These are phyloP conservation scores for Catharanthus roseus DNA, from an alignment of 257 asterid genomes.

Conservation along the genomic window DNA sequence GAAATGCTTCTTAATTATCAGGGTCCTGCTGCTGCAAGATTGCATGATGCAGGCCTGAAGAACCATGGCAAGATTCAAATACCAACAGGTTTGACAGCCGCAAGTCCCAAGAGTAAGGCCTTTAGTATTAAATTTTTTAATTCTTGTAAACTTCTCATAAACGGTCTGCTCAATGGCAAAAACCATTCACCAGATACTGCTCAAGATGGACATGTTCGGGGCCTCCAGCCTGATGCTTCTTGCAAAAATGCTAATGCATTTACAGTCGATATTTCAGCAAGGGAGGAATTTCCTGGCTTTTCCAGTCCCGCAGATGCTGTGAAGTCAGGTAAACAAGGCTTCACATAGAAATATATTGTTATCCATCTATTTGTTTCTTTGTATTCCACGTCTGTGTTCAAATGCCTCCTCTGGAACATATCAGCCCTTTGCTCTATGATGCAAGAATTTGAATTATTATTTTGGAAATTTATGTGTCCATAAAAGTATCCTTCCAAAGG, in stretches of 20 bases:
- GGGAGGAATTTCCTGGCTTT: slow-evolving; percentile 65
- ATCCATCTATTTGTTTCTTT: neutral
- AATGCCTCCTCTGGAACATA: neutral
- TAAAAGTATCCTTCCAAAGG: neutral
- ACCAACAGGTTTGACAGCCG: slow-evolving; percentile 37
- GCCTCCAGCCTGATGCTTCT: slow-evolving; percentile 38
- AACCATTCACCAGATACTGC: slow-evolving; percentile 35
- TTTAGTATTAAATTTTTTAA: neutral
- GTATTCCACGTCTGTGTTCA: neutral
- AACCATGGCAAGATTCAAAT: slow-evolving; percentile 43
- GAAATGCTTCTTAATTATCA: slow-evolving; percentile 19
- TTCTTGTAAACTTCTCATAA: slow-evolving; percentile 15
- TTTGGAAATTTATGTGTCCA: neutral
- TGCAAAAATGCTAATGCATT: slow-evolving; percentile 31
- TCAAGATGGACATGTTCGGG: slow-evolving; percentile 33
- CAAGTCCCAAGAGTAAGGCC: slow-evolving; percentile 64
- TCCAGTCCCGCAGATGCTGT: slow-evolving; percentile 52
- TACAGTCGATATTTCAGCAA: slow-evolving; percentile 31
- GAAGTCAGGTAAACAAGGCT: slow-evolving; percentile 51
- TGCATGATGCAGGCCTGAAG: slow-evolving; percentile 39
- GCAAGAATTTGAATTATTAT: neutral
- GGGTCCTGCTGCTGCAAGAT: slow-evolving; percentile 55
- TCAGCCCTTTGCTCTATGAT: neutral
- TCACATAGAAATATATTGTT: neutral
- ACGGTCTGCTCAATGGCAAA: slow-evolving; percentile 36